These are phyloP conservation scores for Aspergillus neoniger DNA, from an alignment of 2,329 filamentous ascomycete genomes.

Conservation along the genomic window DNA sequence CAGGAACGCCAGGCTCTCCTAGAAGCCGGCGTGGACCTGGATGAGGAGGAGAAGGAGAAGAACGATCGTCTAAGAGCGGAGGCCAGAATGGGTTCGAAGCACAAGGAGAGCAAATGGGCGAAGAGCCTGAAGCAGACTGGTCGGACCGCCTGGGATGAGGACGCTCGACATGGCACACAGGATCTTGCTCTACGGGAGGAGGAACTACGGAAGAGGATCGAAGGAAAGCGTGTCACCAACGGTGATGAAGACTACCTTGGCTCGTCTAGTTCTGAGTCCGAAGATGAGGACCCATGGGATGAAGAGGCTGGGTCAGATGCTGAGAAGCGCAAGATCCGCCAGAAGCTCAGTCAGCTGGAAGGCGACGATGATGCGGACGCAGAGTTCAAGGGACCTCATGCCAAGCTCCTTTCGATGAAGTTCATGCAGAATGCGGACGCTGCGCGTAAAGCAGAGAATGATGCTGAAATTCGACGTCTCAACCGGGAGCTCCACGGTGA, in stretches of 20 bases:
- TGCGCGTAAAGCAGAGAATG: constrained; percentile 74
- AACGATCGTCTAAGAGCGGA: constrained; percentile 76
- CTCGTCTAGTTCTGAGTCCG: constrained; percentile 63
- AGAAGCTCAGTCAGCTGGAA: constrained; percentile 52
- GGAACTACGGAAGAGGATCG: constrained; percentile 76
- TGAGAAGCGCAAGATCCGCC: constrained; percentile 38
- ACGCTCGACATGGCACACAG: constrained; percentile 72
- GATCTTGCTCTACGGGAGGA: constrained; percentile 83
- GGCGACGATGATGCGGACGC: constrained; percentile 47
- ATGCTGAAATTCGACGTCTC: constrained; percentile 71
- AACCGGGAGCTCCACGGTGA: constrained; percentile 67
- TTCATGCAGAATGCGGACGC: constrained; percentile 94
- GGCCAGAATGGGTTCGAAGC: constrained; percentile 80
- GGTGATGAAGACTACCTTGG: constrained; percentile 58
- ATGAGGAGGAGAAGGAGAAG: constrained; percentile 65
- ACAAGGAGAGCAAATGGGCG: constrained; percentile 89
- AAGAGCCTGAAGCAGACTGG: constrained; percentile 79
- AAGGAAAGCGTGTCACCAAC: constrained; percentile 67
- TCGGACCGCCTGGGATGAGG: constrained; percentile 83
- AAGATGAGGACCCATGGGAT: constrained; percentile 60
- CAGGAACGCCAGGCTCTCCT: constrained; percentile 60
- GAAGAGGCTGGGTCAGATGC: constrained; percentile 50
- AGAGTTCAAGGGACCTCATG: constrained; percentile 52
- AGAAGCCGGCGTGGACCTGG: constrained; percentile 61
- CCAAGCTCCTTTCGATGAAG: constrained; percentile 77